Conservation (phyloP, 1,284 basidiomycete genomes). For the Irpex lacteus region DNA sequence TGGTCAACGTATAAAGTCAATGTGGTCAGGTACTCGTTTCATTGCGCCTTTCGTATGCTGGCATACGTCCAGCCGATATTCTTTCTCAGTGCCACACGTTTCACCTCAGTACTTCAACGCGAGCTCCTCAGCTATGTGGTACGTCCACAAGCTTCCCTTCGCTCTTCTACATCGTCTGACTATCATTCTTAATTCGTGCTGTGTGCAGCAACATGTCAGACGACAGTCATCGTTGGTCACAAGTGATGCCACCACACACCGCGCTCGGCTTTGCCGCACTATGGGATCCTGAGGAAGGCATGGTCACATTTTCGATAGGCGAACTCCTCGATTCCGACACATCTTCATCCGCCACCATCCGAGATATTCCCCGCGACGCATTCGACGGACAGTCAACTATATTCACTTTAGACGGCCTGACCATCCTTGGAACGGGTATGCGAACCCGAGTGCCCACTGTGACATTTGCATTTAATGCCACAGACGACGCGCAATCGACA, state of each 20-base stretch:
- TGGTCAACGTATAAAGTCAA: not conserved
- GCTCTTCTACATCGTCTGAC: not conserved
- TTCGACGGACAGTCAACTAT: constrained; percentile 37
- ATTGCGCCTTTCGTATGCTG: constrained; percentile 4
- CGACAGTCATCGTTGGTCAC: constrained; percentile 45
- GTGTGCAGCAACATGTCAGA: constrained; percentile 14
- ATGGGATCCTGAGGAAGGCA: constrained; percentile 54
- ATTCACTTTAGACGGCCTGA: constrained; percentile 33
- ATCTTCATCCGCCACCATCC: constrained; percentile 20
- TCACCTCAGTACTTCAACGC: not conserved
- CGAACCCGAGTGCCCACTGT: constrained; percentile 16
- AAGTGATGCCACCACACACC: constrained; percentile 50
- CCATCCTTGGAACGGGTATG: constrained; percentile 14
- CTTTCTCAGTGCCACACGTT: not conserved
- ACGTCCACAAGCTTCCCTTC: not conserved
- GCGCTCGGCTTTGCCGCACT: constrained; percentile 57
- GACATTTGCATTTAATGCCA: constrained; percentile 24
- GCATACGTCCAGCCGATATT: not conserved
- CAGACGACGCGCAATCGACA: constrained; percentile 27
- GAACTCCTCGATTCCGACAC: constrained; percentile 38
- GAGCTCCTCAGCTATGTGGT: not conserved
- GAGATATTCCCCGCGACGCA: constrained; percentile 21
- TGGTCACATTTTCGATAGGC: constrained; percentile 53
- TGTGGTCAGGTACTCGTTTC: not conserved
- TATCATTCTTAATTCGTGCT: not conserved